Conservation (phyloP, 805 yeast species). For the Barnettozyma wickerhamii region DNA sequence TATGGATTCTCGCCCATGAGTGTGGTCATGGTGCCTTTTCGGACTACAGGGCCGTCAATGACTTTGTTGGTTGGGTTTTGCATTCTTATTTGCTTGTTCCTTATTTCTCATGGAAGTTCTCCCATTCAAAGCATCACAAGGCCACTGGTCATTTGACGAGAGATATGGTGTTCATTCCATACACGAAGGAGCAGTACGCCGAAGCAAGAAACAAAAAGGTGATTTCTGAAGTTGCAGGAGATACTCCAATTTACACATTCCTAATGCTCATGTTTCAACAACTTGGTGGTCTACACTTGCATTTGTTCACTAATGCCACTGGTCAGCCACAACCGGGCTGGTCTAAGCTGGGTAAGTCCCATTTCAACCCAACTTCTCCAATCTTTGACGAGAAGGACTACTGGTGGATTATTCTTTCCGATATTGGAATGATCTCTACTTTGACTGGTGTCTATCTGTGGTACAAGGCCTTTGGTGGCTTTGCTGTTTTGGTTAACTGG, state of each 20-base stretch:
- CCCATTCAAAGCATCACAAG: slow-evolving; percentile 59
- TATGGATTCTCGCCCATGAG: slow-evolving; percentile 62
- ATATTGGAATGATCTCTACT: slow-evolving; percentile 47
- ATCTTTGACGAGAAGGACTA: slow-evolving; percentile 49
- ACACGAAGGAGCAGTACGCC: slow-evolving; percentile 42
- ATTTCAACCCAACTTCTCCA: slow-evolving; percentile 52
- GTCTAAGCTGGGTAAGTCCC: slow-evolving; percentile 41
- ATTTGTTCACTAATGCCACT: slow-evolving; percentile 49
- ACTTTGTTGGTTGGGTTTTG: slow-evolving; percentile 55
- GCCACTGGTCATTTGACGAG: slow-evolving; percentile 57
- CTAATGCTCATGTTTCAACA: slow-evolving; percentile 46
- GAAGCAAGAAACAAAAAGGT: slow-evolving; percentile 23
- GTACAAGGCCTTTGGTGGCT: slow-evolving; percentile 43
- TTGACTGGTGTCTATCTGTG: slow-evolving; percentile 46
- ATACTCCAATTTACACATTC: slow-evolving; percentile 48
- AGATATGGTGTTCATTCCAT: slow-evolving; percentile 59
- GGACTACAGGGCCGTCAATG: slow-evolving; percentile 49
- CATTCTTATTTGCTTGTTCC: slow-evolving; percentile 57
- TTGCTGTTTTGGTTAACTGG: slow-evolving; percentile 51
- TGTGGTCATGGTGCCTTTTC: slow-evolving; percentile 64
- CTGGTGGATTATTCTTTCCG: slow-evolving; percentile 52
- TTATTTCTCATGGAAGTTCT: slow-evolving; percentile 58
- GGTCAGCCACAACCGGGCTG: slow-evolving; percentile 47
- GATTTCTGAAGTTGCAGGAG: slow-evolving; percentile 47
- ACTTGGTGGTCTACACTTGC: slow-evolving; percentile 49